phyloP scores from a whole-genome alignment of 2,329 filamentous ascomycete species.

The Trichophyton schoenleinii region DNA sequence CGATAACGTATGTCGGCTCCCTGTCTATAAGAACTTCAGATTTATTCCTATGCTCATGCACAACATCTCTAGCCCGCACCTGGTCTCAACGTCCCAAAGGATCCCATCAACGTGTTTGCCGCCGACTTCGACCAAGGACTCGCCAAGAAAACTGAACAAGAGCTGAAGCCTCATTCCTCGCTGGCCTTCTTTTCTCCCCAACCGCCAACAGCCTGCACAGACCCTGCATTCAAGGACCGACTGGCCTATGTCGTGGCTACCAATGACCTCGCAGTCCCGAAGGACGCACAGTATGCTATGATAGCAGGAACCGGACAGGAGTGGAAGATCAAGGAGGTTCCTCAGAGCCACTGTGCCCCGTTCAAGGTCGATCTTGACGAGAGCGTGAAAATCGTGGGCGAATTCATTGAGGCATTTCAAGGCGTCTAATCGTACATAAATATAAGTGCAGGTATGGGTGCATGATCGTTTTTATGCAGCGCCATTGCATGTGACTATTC shows the following conservation, averaged over 20 bases:
- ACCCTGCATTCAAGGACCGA: constrained; percentile 6
- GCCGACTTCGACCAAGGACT: constrained; percentile 6
- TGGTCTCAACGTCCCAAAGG: not conserved
- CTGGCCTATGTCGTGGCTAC: constrained; percentile 5
- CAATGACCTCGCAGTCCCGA: constrained; percentile 7
- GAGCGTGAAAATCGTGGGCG: not conserved
- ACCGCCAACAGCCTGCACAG: not conserved
- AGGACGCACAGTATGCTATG: constrained; percentile 1
- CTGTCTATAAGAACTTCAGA: not conserved
- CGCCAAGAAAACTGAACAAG: not conserved
- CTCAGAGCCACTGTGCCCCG: not conserved
- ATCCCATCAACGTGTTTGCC: constrained; percentile 5
- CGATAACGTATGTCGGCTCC: not conserved
- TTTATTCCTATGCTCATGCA: not conserved
- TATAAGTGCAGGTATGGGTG: not conserved
- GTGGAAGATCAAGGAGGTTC: not conserved
- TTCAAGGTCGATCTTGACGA: not conserved
- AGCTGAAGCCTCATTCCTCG: not conserved
- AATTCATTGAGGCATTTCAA: not conserved
- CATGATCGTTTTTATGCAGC: not conserved
- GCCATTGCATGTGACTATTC: not conserved
- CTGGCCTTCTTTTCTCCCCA: not conserved
- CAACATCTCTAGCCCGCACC: not conserved
- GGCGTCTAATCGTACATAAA: not conserved
- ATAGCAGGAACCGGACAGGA: constrained; percentile 1